Evolutionary conservation across 1,284 basidiomycete species (phyloP).

Genomic region (Puccinia coronata): DNA sequence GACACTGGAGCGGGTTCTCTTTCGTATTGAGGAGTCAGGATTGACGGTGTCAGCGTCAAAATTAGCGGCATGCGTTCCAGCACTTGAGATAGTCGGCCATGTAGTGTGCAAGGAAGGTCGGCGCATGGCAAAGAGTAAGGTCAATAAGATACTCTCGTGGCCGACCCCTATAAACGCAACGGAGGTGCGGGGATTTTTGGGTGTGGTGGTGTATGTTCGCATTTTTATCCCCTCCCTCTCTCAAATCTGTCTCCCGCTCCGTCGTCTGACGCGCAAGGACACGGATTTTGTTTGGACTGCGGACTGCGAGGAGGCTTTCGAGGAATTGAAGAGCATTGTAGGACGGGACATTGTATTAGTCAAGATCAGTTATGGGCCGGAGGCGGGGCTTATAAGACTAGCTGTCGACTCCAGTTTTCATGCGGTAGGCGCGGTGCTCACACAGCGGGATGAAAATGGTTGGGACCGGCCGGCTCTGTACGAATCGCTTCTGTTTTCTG

Average conservation of each 20-base stretch:
- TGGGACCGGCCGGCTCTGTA: neutral
- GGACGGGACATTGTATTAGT: neutral
- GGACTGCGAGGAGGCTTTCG: neutral
- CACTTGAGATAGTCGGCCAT: conserved; percentile 12
- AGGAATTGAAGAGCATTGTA: conserved; percentile 5
- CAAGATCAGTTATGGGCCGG: neutral
- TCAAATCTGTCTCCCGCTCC: neutral
- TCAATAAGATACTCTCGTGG: conserved; percentile 12
- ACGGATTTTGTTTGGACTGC: neutral
- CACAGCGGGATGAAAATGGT: neutral
- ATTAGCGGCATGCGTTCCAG: neutral
- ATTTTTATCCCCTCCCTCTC: conserved; percentile 27
- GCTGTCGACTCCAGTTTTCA: conserved; percentile 15
- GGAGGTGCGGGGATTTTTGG: conserved; percentile 24
- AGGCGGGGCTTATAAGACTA: conserved; percentile 2
- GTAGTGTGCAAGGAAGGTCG: neutral
- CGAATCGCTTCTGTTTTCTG: neutral
- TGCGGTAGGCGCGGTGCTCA: neutral
- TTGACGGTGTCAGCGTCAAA: conserved; percentile 3
- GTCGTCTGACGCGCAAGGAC: neutral
- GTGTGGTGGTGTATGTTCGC: neutral
- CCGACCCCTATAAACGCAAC: neutral
- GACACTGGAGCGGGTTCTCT: conserved; percentile 2
- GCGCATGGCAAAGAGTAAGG: neutral
- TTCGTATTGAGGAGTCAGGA: conserved; percentile 27